Percentiles rank a stretch among this genome's conserved stretches.
Conservation (phyloP, 192 early-diverging fungal genomes). For the Polychytrium aggregatum region DNA sequence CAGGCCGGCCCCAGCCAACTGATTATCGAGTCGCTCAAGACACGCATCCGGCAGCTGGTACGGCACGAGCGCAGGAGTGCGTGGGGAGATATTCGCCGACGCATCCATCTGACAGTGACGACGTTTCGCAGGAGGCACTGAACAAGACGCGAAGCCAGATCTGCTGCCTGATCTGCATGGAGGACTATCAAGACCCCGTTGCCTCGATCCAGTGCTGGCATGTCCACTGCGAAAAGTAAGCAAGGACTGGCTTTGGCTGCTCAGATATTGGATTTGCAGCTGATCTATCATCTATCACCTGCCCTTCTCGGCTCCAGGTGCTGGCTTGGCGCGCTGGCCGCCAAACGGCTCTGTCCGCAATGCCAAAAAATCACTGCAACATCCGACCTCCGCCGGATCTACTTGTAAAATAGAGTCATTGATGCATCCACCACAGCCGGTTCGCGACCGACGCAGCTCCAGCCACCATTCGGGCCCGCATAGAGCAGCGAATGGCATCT, state of each 20-base stretch:
- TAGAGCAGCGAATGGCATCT: too few relatives aligned
- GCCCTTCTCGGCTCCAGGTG: too few relatives aligned
- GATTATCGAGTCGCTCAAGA: slow-evolving; percentile 69
- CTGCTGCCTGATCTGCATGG: slow-evolving; percentile 75
- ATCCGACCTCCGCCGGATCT: slow-evolving; percentile 67
- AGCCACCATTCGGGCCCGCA: too few relatives aligned
- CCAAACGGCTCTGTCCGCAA: slow-evolving; percentile 84
- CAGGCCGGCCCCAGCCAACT: slow-evolving; percentile 39
- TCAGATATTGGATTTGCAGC: neutral
- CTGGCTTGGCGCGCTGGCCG: slow-evolving; percentile 73
- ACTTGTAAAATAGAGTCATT: slow-evolving; percentile 40
- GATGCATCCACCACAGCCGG: too few relatives aligned
- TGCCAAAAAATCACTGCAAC: slow-evolving; percentile 79
- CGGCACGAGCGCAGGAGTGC: slow-evolving; percentile 28
- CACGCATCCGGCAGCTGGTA: slow-evolving; percentile 58
- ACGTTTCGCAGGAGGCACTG: too few relatives aligned
- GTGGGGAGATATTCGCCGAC: too few relatives aligned
- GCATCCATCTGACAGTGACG: too few relatives aligned
- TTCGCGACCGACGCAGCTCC: too few relatives aligned
- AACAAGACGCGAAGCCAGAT: too few relatives aligned
- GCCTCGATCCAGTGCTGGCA: slow-evolving; percentile 83
- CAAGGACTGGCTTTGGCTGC: neutral
- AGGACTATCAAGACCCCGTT: slow-evolving; percentile 57
- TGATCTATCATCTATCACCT: neutral
- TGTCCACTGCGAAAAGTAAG: slow-evolving; percentile 68